A percentile compares a stretch with the other conserved stretches of the same genome.
Evolutionary conservation across 306 rosid genomes (phyloP).

Genomic region (Acacia melanoxylon): DNA sequence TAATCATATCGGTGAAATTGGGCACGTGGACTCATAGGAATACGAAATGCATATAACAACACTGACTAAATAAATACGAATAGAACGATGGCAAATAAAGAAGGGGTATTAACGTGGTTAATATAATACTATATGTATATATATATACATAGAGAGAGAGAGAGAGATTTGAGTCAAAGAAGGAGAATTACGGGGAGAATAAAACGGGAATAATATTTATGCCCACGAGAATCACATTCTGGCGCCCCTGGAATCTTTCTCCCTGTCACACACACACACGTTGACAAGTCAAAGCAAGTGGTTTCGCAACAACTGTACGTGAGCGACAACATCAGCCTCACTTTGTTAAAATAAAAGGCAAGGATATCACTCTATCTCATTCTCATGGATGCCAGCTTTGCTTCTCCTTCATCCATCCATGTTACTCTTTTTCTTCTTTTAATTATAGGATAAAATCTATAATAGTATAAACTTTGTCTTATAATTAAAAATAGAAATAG

Average conservation of each 20-base stretch:
- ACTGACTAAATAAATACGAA: no score
- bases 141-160: not conserved
- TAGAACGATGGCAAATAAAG: no score
- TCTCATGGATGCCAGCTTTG: not conserved
- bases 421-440: no score
- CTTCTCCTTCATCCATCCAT: not conserved
- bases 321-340: not conserved
- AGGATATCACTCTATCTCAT: not conserved
- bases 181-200: not conserved
- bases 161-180: not conserved
- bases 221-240: constrained; percentile 6
- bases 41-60: no score
- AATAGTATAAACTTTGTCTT: no score
- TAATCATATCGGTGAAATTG: no score
- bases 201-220: not conserved
- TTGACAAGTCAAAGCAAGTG: constrained; percentile 22
- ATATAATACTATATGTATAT: no score
- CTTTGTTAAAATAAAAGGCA: not conserved
- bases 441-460: no score
- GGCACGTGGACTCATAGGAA: no score
- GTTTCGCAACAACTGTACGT: not conserved
- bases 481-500: no score
- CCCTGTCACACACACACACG: not conserved
- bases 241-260: not conserved
- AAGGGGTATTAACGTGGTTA: no score